phyloP scores from a whole-genome alignment of 495 filamentous ascomycete species.

The Aspergillus cavernicola region DNA sequence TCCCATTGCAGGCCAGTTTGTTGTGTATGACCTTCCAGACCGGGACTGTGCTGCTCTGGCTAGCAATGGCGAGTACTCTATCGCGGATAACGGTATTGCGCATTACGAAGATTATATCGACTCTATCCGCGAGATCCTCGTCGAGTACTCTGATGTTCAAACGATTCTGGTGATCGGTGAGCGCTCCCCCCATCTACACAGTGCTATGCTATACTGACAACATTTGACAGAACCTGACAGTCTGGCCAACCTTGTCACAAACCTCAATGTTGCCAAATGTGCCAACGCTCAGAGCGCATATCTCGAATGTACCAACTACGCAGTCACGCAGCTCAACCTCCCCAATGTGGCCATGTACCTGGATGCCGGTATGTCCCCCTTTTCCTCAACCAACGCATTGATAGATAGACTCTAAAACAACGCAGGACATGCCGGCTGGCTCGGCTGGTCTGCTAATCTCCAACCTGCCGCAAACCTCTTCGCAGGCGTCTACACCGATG shows the following conservation, averaged over 20 bases:
- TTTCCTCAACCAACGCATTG: too few relatives aligned
- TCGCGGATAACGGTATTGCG: constrained; percentile 53
- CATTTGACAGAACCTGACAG: constrained; percentile 66
- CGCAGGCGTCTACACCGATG: constrained; percentile 61
- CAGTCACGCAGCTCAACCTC: constrained; percentile 66
- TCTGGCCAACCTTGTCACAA: constrained; percentile 77
- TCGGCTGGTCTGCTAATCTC: constrained; percentile 79
- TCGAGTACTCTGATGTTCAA: constrained; percentile 29
- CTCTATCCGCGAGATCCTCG: constrained; percentile 35
- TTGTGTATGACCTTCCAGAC: constrained; percentile 75
- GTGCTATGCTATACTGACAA: constrained; percentile 19
- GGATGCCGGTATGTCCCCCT: constrained; percentile 55
- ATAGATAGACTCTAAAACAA: not conserved
- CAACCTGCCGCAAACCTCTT: constrained; percentile 65
- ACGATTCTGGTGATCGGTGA: constrained; percentile 52
- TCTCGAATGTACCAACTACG: constrained; percentile 67
- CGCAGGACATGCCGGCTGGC: constrained; percentile 60
- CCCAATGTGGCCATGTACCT: constrained; percentile 81
- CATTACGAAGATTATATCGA: constrained; percentile 74
- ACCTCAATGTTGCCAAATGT: constrained; percentile 60
- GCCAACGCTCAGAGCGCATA: constrained; percentile 59
- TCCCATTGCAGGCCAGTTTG: constrained; percentile 51
- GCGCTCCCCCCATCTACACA: constrained; percentile 30
- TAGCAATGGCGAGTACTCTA: constrained; percentile 70
- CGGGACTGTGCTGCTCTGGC: constrained; percentile 75